These are phyloP conservation scores for Rosa lucieae DNA, from an alignment of 306 rosid genomes.

Conservation along the genomic window DNA sequence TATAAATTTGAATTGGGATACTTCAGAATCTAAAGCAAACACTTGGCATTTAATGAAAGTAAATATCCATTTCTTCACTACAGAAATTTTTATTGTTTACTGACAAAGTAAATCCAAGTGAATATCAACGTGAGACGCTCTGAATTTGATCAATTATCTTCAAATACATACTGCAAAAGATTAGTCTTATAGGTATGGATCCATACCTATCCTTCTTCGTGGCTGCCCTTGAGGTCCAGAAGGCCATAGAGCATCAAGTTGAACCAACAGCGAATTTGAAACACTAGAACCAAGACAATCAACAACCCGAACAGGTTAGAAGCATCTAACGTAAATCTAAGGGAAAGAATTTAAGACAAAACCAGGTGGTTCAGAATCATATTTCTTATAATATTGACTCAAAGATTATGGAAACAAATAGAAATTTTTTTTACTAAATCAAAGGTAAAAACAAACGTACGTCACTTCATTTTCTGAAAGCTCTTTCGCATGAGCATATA, in stretches of 20 bases:
- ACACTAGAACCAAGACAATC: conserved; percentile 55
- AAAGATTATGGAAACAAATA: conserved; percentile 3
- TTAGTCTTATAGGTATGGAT: not conserved
- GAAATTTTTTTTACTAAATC: conserved; percentile 17
- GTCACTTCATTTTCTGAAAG: conserved; percentile 76
- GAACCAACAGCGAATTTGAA: conserved; percentile 51
- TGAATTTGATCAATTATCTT: not conserved
- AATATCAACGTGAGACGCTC: not conserved
- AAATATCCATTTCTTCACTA: not conserved
- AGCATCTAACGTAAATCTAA: not conserved
- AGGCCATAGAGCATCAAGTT: conserved; percentile 77
- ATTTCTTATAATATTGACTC: not conserved
- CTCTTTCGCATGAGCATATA: conserved; percentile 81
- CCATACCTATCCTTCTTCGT: conserved; percentile 82
- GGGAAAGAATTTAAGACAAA: not conserved
- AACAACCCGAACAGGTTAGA: not conserved
- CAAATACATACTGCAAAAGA: not conserved
- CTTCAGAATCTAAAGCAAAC: not conserved
- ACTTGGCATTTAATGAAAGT: not conserved
- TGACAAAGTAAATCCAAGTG: not conserved
- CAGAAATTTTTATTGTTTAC: not conserved
- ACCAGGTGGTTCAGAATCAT: not conserved
- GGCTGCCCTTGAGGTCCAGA: conserved; percentile 76
- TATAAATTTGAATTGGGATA: not conserved
- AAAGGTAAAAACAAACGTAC: conserved; percentile 42